Conservation (phyloP, 2,329 filamentous ascomycete species). For the Alternaria metachromatica region DNA sequence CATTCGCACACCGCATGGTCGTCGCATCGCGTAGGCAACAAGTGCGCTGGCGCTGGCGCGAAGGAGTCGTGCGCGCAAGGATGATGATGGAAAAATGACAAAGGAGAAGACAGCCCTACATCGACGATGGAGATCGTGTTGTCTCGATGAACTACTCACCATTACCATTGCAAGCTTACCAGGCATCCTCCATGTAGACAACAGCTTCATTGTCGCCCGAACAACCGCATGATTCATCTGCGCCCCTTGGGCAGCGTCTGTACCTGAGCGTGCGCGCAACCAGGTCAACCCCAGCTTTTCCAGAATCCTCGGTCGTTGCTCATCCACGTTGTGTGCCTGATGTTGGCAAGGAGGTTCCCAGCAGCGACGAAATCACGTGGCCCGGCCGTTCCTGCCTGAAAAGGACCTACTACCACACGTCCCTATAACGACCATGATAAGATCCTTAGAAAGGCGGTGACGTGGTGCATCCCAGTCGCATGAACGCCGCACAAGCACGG, state of each 20-base stretch:
- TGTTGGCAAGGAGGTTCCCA: not conserved
- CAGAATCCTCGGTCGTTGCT: not conserved
- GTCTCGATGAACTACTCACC: not conserved
- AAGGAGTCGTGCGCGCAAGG: not conserved
- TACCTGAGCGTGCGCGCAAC: not conserved
- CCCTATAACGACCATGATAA: not conserved
- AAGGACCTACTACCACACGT: not conserved
- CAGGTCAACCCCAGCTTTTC: conserved; percentile 2
- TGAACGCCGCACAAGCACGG: not conserved
- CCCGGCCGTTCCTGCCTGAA: not conserved
- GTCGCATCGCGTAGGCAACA: not conserved
- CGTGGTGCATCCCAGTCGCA: conserved; percentile 1
- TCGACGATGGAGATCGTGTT: not conserved
- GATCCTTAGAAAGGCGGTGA: not conserved
- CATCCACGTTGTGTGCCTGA: not conserved
- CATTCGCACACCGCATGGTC: not conserved
- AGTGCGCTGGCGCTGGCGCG: not conserved
- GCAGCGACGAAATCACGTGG: not conserved
- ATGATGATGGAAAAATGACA: not conserved
- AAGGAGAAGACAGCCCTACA: not conserved
- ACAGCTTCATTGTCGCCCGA: not conserved
- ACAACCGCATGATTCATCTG: not conserved
- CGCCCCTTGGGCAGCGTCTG: conserved; percentile 1
- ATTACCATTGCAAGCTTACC: not conserved
- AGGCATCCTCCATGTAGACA: not conserved